Evolutionary conservation across 148 eudicot species (phyloP).

Genomic region (Nyssa sinensis): DNA sequence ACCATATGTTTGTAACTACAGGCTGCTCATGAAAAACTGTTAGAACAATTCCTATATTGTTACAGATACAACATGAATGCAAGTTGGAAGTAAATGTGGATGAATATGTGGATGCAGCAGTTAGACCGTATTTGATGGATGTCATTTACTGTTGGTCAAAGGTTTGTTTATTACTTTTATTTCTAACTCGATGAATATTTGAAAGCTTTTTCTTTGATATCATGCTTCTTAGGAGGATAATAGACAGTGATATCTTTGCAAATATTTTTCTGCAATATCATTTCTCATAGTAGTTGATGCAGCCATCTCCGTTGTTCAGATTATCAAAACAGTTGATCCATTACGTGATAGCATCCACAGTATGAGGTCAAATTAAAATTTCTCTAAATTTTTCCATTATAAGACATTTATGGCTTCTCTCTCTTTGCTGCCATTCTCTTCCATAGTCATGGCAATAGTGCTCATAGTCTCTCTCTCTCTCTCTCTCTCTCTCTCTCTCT

Average conservation of each 20-base stretch:
- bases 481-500: too few relatives aligned
- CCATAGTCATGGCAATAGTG: not conserved
- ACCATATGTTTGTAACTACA: not conserved
- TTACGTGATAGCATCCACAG: not conserved
- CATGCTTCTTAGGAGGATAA: not conserved
- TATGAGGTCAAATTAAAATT: not conserved
- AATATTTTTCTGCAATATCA: too few relatives aligned
- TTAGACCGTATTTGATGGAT: slow-evolving; percentile 94
- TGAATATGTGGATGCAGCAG: slow-evolving; percentile 89
- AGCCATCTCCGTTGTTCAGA: too few relatives aligned
- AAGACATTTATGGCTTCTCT: not conserved
- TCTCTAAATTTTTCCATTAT: not conserved
- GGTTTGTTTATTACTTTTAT: slow-evolving; percentile 37
- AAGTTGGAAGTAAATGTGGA: slow-evolving; percentile 84
- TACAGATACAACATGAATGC: slow-evolving; percentile 98
- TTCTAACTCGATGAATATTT: not conserved
- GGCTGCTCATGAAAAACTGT: not conserved
- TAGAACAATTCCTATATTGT: not conserved
- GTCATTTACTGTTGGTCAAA: slow-evolving; percentile 99
- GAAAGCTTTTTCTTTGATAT: not conserved
- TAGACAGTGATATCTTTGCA: too few relatives aligned
- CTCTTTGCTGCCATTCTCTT: not conserved
- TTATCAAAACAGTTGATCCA: not conserved
- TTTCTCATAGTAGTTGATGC: too few relatives aligned
- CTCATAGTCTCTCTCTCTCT: not conserved